These are phyloP conservation scores for Porcisia deanei DNA, from an alignment of 208 protist genomes.

Conservation along the genomic window DNA sequence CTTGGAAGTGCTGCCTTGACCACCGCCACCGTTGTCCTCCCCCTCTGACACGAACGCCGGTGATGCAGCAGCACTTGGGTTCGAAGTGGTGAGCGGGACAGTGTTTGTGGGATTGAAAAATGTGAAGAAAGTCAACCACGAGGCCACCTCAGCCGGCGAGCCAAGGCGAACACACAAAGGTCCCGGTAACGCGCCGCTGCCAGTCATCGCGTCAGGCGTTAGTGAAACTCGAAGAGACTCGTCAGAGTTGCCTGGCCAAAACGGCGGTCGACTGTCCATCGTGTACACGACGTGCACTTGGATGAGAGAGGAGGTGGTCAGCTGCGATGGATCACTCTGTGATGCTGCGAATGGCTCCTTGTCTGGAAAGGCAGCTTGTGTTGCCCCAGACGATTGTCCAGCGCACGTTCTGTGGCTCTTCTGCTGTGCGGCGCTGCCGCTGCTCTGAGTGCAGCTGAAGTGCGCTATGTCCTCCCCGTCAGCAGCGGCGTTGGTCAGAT, in stretches of 20 bases:
- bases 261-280: conserved; percentile 59
- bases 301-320: conserved; percentile 18
- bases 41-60: background rate
- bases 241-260: conserved; percentile 31
- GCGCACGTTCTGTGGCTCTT: background rate
- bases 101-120: conserved; percentile 38
- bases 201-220: conserved; percentile 25
- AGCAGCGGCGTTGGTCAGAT: background rate
- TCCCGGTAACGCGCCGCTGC: conserved; percentile 14
- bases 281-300: conserved; percentile 43
- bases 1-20: background rate
- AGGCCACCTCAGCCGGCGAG: conserved; percentile 33
- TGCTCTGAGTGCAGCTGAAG: no score
- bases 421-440: no score
- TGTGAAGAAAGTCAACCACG: conserved; percentile 52
- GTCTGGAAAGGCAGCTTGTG: conserved; percentile 20
- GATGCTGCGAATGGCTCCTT: conserved; percentile 5
- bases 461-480: background rate
- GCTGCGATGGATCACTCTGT: background rate
- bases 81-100: conserved; percentile 17
- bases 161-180: conserved; percentile 21
- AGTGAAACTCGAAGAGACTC: conserved; percentile 48
- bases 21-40: background rate
- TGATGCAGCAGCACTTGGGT: background rate
- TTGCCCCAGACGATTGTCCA: background rate